phyloP scores from a whole-genome alignment of 2,329 filamentous ascomycete species.

The Xylariaceae sp. region DNA sequence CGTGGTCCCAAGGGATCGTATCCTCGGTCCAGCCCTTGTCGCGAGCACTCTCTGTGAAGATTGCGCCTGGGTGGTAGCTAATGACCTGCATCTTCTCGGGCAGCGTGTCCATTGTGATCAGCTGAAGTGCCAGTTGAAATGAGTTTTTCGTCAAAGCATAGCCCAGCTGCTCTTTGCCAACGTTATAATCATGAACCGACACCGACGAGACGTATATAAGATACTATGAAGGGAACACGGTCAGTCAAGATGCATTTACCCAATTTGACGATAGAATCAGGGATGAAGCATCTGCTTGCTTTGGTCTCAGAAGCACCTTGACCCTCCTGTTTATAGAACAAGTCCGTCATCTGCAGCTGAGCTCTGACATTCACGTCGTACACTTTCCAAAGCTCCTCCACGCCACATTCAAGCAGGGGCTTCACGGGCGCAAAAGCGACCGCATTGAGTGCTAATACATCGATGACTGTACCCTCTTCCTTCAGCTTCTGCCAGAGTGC shows the following conservation, averaged over 20 bases:
- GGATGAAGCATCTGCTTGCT: constrained; percentile 4
- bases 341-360: constrained; percentile 29
- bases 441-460: constrained; percentile 35
- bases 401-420: constrained; percentile 23
- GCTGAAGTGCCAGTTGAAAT: constrained; percentile 34
- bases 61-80: constrained; percentile 37
- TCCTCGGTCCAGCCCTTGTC: constrained; percentile 22
- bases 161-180: constrained; percentile 17
- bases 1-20: constrained; percentile 26
- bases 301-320: constrained; percentile 13
- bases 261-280: too few species aligned
- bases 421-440: constrained; percentile 10
- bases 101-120: constrained; percentile 34
- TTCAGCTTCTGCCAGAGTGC: constrained; percentile 29
- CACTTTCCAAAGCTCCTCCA: constrained; percentile 21
- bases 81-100: constrained; percentile 35
- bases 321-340: constrained; percentile 33
- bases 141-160: constrained; percentile 39
- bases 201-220: constrained; percentile 31
- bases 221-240: constrained; percentile 18
- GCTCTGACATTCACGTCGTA: constrained; percentile 30
- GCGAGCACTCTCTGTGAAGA: constrained; percentile 31
- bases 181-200: constrained; percentile 27
- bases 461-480: constrained; percentile 23
- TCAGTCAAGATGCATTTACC: background rate